These are phyloP conservation scores for Saccharomycopsis microspora DNA, from an alignment of 805 yeast genomes.

Conservation along the genomic window DNA sequence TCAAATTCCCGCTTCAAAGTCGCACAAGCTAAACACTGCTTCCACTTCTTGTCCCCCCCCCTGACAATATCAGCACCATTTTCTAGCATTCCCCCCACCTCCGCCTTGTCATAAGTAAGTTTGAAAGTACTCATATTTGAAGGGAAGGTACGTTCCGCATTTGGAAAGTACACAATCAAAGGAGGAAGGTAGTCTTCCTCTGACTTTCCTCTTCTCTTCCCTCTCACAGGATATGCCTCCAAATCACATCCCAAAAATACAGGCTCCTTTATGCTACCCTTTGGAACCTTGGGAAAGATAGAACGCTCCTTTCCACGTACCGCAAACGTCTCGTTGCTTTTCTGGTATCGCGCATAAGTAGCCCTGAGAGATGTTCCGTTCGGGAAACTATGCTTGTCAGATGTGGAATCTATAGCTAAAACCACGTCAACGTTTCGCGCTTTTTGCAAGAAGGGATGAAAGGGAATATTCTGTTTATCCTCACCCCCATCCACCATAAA, in stretches of 20 bases:
- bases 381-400: constrained; percentile 44
- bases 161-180: constrained; percentile 63
- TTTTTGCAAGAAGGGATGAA: constrained; percentile 51
- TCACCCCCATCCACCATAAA: constrained; percentile 71
- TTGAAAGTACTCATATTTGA: constrained; percentile 66
- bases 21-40: constrained; percentile 46
- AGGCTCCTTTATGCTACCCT: constrained; percentile 43
- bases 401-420: constrained; percentile 48
- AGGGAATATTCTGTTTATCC: constrained; percentile 63
- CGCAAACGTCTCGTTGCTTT: neutral
- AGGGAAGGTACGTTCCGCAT: constrained; percentile 48
- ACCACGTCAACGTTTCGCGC: constrained; percentile 51
- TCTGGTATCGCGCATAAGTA: constrained; percentile 24
- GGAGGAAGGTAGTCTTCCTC: constrained; percentile 49
- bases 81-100: constrained; percentile 44
- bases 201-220: neutral
- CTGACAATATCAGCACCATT: constrained; percentile 67
- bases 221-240: constrained; percentile 7
- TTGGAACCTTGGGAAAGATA: constrained; percentile 57
- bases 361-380: constrained; percentile 42
- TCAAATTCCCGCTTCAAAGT: constrained; percentile 42
- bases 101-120: constrained; percentile 46
- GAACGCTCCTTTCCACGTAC: no score
- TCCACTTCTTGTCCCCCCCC: constrained; percentile 23
- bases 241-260: constrained; percentile 72